phyloP scores from a whole-genome alignment of 2,329 filamentous ascomycete species.

The Claviceps fusiformis region DNA sequence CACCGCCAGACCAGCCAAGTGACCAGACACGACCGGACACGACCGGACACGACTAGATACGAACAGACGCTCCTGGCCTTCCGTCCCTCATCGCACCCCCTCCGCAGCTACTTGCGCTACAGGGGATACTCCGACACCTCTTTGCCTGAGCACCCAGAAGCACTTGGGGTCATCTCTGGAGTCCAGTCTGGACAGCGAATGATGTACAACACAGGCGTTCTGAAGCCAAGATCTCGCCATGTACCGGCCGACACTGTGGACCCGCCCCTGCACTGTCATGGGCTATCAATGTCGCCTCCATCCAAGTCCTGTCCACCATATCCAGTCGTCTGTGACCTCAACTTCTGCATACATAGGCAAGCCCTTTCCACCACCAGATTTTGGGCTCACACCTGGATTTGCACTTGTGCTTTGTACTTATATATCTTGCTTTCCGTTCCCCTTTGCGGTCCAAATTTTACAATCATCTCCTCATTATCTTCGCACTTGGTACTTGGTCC shows the following conservation, averaged over 20 bases:
- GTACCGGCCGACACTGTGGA: constrained; percentile 3
- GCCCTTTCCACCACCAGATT: constrained; percentile 1
- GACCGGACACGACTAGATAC: too few species aligned
- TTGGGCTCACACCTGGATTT: not conserved
- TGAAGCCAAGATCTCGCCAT: constrained; percentile 6
- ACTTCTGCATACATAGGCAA: not conserved
- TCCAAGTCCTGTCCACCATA: constrained; percentile 1
- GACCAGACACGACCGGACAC: too few species aligned
- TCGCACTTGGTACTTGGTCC: not conserved
- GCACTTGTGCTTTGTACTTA: not conserved
- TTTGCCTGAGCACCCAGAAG: constrained; percentile 4
- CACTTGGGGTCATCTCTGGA: constrained; percentile 1
- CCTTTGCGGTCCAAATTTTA: not conserved
- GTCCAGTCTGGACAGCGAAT: not conserved
- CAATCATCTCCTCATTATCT: not conserved
- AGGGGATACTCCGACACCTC: constrained; percentile 1
- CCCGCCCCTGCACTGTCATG: not conserved
- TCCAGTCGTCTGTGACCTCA: constrained; percentile 1
- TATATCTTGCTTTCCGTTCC: constrained; percentile 3
- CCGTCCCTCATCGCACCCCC: not conserved
- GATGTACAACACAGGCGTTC: not conserved
- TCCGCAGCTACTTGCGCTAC: not conserved
- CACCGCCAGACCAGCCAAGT: too few species aligned
- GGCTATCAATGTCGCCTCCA: not conserved
- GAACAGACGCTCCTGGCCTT: not conserved